Base-by-base conservation (phyloP, 164 flowering plant genomes). In the Hamamelis virginiana region DNA sequence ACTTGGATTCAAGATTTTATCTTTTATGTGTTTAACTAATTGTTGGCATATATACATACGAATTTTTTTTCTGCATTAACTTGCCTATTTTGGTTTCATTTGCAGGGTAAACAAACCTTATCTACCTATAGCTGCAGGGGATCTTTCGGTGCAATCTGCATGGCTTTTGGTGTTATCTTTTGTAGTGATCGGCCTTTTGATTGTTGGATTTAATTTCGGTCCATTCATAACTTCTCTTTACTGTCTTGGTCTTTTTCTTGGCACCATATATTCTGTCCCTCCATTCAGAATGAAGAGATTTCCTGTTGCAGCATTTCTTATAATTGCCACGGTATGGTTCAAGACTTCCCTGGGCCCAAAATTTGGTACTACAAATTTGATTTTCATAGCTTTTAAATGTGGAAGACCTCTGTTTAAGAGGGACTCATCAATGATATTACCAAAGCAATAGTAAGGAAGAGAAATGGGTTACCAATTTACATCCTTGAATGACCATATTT, bases 61-160 rank as follows among this genome's bases (percentile, higher is more conserved):
- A 27, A 28, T 9, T 23, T 44, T 62, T 45, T 60, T 50, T 33
- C 6, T 33, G 41, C 63, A 21, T 33, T 21, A 12, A 59, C 52
- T 55, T 33, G 26, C 22, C 45, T 44, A 41, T 28, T 65, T 68
- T 23, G 68, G 16, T 69, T 71, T 64, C n/a, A 50, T 70, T 74
- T 76, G 75, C 91, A 92, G 99, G 86, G 98, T 92, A 60, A 96
- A 96, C 84, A 96, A 96, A 75, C 99, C 99, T 57, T 92, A 89
- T 76, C 83, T 96, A 76, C 99, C 99, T 50, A 91, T 96, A 73
- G 99, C 98, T 74, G 98, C 99, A 21, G 99, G 99, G 66, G 96
- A 96, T 76, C 96, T 92, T 70, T 90, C 99, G 62, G 94, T 87
- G 75, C 81, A 81, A 71, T 89, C 97, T 66, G 98, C 98, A 64